Evolutionary conservation across 768 basidiomycete species (phyloP).

Genomic region (Boletus vermiculosoides): DNA sequence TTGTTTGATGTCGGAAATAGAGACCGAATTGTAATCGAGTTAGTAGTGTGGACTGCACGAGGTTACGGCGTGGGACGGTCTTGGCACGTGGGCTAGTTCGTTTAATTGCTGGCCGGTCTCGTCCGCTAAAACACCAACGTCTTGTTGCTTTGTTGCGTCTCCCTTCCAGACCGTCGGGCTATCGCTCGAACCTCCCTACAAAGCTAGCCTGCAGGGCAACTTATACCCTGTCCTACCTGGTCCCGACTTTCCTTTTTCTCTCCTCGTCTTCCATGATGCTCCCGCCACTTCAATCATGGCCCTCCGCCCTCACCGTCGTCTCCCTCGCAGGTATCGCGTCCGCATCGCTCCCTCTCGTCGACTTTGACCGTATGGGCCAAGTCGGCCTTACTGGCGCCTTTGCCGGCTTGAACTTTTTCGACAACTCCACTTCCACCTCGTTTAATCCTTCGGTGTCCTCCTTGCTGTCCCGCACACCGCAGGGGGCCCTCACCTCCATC

Average conservation of each 20-base stretch:
- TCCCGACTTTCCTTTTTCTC: constrained; percentile 6
- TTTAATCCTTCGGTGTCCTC: constrained; percentile 75
- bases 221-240: constrained; percentile 6
- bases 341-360: constrained; percentile 55
- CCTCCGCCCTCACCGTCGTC: constrained; percentile 25
- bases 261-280: constrained; percentile 1
- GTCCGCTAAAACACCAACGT: not conserved
- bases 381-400: constrained; percentile 90
- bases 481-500: constrained; percentile 66
- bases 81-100: constrained; percentile 21
- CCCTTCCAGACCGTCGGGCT: not conserved
- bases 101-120: not conserved
- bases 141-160: not conserved
- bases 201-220: constrained; percentile 7
- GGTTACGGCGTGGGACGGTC: constrained; percentile 17
- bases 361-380: constrained; percentile 83
- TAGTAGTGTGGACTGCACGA: not conserved
- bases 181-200: too few relatives aligned
- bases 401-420: constrained; percentile 78
- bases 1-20: not conserved
- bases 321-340: constrained; percentile 17
- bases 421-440: constrained; percentile 50
- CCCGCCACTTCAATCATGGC: constrained; percentile 17
- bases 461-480: constrained; percentile 59
- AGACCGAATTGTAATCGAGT: not conserved